Base-by-base conservation (phyloP, 331 rosid species). In the Quercus phellos region DNA sequence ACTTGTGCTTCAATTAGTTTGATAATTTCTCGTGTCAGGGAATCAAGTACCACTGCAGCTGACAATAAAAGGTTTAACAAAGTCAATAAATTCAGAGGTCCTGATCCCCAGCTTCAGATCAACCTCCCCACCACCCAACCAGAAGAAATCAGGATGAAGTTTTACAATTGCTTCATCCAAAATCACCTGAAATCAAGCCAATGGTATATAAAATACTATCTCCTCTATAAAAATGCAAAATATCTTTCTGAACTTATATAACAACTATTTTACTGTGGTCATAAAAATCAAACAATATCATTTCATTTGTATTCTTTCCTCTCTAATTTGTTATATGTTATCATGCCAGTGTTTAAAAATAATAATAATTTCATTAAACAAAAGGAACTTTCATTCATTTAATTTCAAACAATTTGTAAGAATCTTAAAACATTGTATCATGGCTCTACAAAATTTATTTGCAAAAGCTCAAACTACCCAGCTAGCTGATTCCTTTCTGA, bases 121-220 rank as follows among this genome's bases (percentile, higher is more conserved):
- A 72, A 89, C 83, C 82, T 94, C 96, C 26, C 99, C 99, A 16
- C 97, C 97, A n/a, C 99, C 99, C 92, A 92, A 74, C 99, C 99
- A 94, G 88, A 92, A 94, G 90, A 89, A 94, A 83, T 87, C 90
- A 2, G 97, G 99, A 71, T 84, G 77, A 30, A 94, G 97, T 80
- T 94, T 94, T 66, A 77, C 81, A 60, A 94, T 92, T 19, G 97
- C 99, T 86, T 94, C 97, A 74, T 92, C 99, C 87, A 89, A 78
- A 72, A 89, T 86, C 79, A 89, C 92, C 92, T 89, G 89, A 79
- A 79, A 83, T 55, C 74, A 50, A 74, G 24, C 13, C 29, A 38
- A 73, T 10, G 3, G 21, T n/a, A 74, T 53, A 7, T 66, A 32
- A 66, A 66, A 66, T 32, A 30, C 32, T 7, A 32, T 13, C 9